Percentiles rank a stretch among this genome's conserved stretches.
Evolutionary conservation across 208 protist species (phyloP).

Genomic region (Trypanosoma caninum): DNA sequence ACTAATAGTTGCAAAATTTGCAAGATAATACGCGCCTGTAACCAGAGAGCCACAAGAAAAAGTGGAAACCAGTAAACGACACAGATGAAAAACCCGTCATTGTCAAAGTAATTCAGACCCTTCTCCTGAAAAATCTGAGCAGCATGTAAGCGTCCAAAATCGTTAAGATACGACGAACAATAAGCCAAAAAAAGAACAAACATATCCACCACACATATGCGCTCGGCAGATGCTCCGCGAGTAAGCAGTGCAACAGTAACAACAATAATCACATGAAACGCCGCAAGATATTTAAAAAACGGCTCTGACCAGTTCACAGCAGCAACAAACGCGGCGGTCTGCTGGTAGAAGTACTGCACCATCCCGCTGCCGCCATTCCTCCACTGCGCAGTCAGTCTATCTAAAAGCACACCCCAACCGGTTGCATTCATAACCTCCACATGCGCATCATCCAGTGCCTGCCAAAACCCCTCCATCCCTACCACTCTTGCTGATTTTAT

Average conservation of each 20-base stretch:
- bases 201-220: slow-evolving; percentile 33
- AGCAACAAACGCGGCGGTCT: slow-evolving; percentile 28
- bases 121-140: slow-evolving; percentile 37
- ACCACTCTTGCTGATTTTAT: too few relatives aligned
- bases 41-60: slow-evolving; percentile 30
- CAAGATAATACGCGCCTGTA: slow-evolving; percentile 32
- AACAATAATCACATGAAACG: slow-evolving; percentile 47
- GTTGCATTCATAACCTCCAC: slow-evolving; percentile 43
- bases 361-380: not conserved
- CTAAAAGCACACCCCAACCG: slow-evolving; percentile 29
- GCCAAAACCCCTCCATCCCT: slow-evolving; percentile 22
- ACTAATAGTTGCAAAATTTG: slow-evolving; percentile 29
- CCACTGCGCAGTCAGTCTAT: slow-evolving; percentile 6
- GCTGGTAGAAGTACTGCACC: slow-evolving; percentile 3
- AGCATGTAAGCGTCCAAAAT: slow-evolving; percentile 27
- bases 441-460: slow-evolving; percentile 26
- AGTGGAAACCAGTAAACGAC: slow-evolving; percentile 59
- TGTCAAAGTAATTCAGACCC: slow-evolving; percentile 73
- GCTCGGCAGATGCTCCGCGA: slow-evolving; percentile 31
- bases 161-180: slow-evolving; percentile 34
- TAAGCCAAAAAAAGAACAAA: slow-evolving; percentile 35
- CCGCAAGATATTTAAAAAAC: slow-evolving; percentile 58
- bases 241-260: slow-evolving; percentile 22
- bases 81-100: slow-evolving; percentile 54
- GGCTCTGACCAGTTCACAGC: slow-evolving; percentile 76